Conservation (phyloP, 2,329 filamentous ascomycete genomes). For the Akanthomyces dipterigenus region DNA sequence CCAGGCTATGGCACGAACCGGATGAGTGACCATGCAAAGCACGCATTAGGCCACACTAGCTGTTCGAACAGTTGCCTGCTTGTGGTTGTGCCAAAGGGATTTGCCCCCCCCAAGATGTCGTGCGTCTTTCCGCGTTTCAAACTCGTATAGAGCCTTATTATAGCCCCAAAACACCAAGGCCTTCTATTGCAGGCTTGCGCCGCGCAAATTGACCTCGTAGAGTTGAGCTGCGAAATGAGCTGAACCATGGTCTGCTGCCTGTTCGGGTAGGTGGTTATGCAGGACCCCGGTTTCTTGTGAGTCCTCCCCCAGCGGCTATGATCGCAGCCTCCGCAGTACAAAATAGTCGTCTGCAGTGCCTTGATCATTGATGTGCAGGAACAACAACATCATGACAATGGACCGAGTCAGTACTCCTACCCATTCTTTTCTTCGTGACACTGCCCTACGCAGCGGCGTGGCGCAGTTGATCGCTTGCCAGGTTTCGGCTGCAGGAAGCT, state of each 20-base stretch:
- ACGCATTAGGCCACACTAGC: neutral
- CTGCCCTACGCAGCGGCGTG: neutral
- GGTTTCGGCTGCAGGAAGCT: neutral
- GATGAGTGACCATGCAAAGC: neutral
- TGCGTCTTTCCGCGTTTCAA: neutral
- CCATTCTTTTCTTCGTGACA: neutral
- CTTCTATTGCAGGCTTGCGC: neutral
- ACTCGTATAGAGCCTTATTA: neutral
- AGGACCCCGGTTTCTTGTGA: neutral
- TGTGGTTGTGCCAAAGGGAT: neutral
- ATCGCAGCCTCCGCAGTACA: neutral
- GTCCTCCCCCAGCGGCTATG: neutral
- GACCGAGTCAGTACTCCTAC: neutral
- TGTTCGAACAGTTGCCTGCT: neutral
- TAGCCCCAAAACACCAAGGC: neutral
- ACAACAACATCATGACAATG: too few relatives aligned
- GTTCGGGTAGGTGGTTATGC: neutral
- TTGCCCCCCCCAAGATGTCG: neutral
- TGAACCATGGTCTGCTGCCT: neutral
- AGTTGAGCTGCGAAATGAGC: neutral
- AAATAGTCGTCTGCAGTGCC: neutral
- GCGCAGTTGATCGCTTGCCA: neutral
- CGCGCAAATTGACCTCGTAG: neutral
- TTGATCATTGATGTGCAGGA: neutral
- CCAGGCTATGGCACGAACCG: neutral